Evolutionary conservation across 1,284 basidiomycete genomes (phyloP).

Genomic region (Papiliotrema flavescens): DNA sequence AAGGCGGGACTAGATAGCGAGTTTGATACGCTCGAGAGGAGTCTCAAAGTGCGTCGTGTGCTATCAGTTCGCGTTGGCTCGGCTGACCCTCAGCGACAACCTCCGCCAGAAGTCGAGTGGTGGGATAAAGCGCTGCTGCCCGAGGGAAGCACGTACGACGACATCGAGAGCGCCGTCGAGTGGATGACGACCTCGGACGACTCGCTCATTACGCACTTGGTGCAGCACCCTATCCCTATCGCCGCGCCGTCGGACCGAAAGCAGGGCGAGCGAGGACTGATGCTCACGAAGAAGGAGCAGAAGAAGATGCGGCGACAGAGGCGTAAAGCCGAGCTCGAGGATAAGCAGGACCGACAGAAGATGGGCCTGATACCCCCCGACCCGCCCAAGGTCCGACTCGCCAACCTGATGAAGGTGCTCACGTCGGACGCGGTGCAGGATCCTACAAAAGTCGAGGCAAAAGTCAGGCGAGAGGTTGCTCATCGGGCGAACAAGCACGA

Average conservation of each 20-base stretch:
- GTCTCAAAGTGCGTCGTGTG: conserved; percentile 63
- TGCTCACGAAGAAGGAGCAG: conserved; percentile 90
- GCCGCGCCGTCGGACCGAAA: conserved; percentile 81
- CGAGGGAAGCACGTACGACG: conserved; percentile 67
- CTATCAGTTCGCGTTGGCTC: background rate
- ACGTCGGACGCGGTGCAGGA: conserved; percentile 96
- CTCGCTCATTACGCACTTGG: conserved; percentile 81
- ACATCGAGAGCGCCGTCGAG: conserved; percentile 53
- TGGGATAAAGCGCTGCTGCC: conserved; percentile 91
- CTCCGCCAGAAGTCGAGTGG: conserved; percentile 91
- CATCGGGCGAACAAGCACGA: conserved; percentile 85
- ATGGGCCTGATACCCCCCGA: conserved; percentile 97
- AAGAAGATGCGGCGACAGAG: conserved; percentile 94
- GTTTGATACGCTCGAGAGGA: conserved; percentile 83
- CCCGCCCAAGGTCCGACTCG: conserved; percentile 92
- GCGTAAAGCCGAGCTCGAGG: conserved; percentile 83
- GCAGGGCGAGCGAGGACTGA: conserved; percentile 70
- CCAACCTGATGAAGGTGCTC: conserved; percentile 96
- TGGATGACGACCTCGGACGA: conserved; percentile 62
- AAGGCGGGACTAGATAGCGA: conserved; percentile 93
- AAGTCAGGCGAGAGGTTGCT: conserved; percentile 87
- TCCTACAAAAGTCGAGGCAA: conserved; percentile 91
- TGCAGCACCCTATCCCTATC: conserved; percentile 97
- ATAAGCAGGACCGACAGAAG: conserved; percentile 89
- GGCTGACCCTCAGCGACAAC: conserved; percentile 57